Evolutionary conservation across 1,139 yeast species (phyloP), one percentile per base, ranked within the genome.

Genomic region (Chernovozyma sophiae-reginae): DNA sequence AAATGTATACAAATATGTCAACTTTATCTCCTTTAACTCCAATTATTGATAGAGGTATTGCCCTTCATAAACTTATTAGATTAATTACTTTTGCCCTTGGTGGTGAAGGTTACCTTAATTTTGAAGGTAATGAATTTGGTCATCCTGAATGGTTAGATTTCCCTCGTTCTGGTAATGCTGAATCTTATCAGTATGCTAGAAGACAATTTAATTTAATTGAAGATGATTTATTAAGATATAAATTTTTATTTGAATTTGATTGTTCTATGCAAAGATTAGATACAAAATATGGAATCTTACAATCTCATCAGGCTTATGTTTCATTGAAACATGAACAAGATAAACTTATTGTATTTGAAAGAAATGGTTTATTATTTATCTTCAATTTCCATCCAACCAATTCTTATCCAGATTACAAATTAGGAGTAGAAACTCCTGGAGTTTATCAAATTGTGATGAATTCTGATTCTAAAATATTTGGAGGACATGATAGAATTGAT

Each of bases 101-200:
- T 34, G 98, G 98, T 41, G 97, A 92, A 60, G 97, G 96, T 0
- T 92, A 90, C 56, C 74, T 92, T 53, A 90, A 89, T 56, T 92
- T 92, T 55, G 97, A 90, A 67, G 98, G 98, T 40, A 92, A 92
- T 55, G 98, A 92, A 62, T 92, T 92, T 65, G 98, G 98, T 13
- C 98, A 92, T 53, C 98, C 98, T 3, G 98, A 92, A 58, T 92
- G 98, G 98, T 74, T 92, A 34, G 98, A 92, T 60, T 92, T 92
- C 72, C 98, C 98, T 11, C 78, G 97, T 49, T 83, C 47, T 30
- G 97, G 96, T 32, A 92, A 92, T 59, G 73, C 74, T 27, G 90
- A 89, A 58, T 82, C 95, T 16, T 92, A 86, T 63, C 94, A 86
- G 60, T 92, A 92, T 55, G 96, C 97, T 6, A 78, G 97, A 55